Percentiles rank a stretch among this genome's conserved stretches.
Evolutionary conservation across 2,329 filamentous ascomycete genomes (phyloP).

Genomic region (Penicillium sp.): DNA sequence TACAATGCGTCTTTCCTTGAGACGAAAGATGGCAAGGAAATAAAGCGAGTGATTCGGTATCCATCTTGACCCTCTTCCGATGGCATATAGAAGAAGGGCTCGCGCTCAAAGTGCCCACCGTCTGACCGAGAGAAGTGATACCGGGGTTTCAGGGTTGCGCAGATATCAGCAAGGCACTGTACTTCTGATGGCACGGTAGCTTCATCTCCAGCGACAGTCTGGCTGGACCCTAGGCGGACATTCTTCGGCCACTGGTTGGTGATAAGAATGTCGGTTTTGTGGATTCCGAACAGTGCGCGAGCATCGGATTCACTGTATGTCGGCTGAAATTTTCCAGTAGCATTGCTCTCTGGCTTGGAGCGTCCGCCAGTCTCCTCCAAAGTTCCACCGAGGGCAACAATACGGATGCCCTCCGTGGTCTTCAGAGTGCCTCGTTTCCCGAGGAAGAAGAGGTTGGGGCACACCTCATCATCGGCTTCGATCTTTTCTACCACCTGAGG

Average conservation of each 20-base stretch:
- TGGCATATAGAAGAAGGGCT: conserved; percentile 76
- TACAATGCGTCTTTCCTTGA: conserved; percentile 65
- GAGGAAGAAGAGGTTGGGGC: conserved; percentile 85
- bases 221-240: conserved; percentile 61
- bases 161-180: conserved; percentile 74
- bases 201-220: conserved; percentile 51
- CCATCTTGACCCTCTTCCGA: conserved; percentile 49
- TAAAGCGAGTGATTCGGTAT: conserved; percentile 74
- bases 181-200: conserved; percentile 52
- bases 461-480: conserved; percentile 68
- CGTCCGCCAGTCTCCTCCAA: conserved; percentile 37
- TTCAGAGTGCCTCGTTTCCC: conserved; percentile 84
- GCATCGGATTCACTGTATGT: conserved; percentile 75
- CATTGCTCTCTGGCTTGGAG: conserved; percentile 37
- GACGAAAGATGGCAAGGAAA: conserved; percentile 76
- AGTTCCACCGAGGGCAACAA: conserved; percentile 78
- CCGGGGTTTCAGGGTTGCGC: conserved; percentile 73
- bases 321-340: conserved; percentile 66
- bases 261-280: conserved; percentile 78
- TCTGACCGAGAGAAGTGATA: conserved; percentile 80
- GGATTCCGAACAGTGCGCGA: conserved; percentile 68
- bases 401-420: conserved; percentile 81
- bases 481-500: conserved; percentile 67
- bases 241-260: conserved; percentile 80
- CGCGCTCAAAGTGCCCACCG: conserved; percentile 77